phyloP scores from a whole-genome alignment of 176 grass and related monocot genomes.

The Carex kokanica region DNA sequence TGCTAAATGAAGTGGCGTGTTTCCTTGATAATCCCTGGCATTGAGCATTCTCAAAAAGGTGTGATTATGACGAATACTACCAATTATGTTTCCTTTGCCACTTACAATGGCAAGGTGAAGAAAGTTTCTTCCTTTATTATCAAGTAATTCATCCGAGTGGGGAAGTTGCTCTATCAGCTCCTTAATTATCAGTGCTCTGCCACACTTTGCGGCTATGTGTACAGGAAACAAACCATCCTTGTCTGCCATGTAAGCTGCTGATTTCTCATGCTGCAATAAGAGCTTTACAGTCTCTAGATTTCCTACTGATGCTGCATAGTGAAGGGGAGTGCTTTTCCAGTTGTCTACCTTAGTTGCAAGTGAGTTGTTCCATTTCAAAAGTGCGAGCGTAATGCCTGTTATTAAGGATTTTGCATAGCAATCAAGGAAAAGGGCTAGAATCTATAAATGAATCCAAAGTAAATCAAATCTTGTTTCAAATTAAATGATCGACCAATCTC shows the following conservation, averaged over 20 bases:
- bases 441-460: neutral
- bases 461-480: neutral
- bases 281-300: conserved; percentile 36
- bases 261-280: conserved; percentile 39
- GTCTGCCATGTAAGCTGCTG: conserved; percentile 42
- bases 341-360: conserved; percentile 46
- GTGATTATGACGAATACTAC: conserved; percentile 26
- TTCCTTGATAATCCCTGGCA: conserved; percentile 63
- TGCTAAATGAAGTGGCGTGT: conserved; percentile 78
- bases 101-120: conserved; percentile 53
- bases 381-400: conserved; percentile 50
- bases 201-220: conserved; percentile 65
- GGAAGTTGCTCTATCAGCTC: conserved; percentile 42
- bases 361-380: conserved; percentile 40
- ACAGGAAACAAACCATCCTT: conserved; percentile 53
- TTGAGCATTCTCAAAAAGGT: conserved; percentile 56
- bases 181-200: conserved; percentile 37
- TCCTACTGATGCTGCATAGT: conserved; percentile 58
- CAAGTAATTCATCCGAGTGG: conserved; percentile 62
- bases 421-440: neutral
- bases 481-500: neutral
- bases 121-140: conserved; percentile 66
- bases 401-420: conserved; percentile 3
- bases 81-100: conserved; percentile 44
- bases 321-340: conserved; percentile 53